Evolutionary conservation across 2,329 filamentous ascomycete genomes (phyloP).

Genomic region (Ophiostoma ips): DNA sequence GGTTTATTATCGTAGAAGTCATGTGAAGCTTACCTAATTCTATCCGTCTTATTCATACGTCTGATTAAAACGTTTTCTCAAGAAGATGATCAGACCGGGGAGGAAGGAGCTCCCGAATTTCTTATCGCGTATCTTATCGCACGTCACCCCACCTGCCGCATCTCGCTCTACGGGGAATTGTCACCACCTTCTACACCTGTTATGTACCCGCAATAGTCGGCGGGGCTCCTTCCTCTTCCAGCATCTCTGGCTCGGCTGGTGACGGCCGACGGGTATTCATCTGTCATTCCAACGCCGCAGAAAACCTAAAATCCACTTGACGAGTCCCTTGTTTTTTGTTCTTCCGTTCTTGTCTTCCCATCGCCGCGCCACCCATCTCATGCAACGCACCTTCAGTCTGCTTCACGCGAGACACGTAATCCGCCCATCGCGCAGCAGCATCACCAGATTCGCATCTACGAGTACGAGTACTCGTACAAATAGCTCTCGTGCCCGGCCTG

Average conservation of each 20-base stretch:
- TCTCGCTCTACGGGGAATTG: background rate
- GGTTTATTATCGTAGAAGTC: no score
- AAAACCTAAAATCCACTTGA: background rate
- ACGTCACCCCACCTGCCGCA: background rate
- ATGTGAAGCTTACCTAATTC: no score
- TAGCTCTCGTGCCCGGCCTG: no score
- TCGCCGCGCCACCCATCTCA: background rate
- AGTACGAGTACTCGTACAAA: no score
- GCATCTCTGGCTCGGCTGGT: background rate
- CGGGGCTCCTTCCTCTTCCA: constrained; percentile 9
- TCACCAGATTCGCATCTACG: background rate
- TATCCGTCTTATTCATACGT: no score
- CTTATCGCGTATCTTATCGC: background rate
- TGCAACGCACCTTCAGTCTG: constrained; percentile 1
- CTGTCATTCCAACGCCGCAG: background rate
- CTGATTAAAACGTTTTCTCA: no score
- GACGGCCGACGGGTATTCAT: background rate
- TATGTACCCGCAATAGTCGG: background rate
- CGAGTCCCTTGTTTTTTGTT: background rate
- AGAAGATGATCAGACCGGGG: no score
- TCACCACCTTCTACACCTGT: background rate
- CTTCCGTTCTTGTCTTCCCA: background rate
- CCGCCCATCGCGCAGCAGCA: background rate
- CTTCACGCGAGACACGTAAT: background rate
- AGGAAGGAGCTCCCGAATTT: no score